These are phyloP conservation scores for Biscogniauxia marginata DNA, from an alignment of 2,329 filamentous ascomycete genomes.

Conservation along the genomic window DNA sequence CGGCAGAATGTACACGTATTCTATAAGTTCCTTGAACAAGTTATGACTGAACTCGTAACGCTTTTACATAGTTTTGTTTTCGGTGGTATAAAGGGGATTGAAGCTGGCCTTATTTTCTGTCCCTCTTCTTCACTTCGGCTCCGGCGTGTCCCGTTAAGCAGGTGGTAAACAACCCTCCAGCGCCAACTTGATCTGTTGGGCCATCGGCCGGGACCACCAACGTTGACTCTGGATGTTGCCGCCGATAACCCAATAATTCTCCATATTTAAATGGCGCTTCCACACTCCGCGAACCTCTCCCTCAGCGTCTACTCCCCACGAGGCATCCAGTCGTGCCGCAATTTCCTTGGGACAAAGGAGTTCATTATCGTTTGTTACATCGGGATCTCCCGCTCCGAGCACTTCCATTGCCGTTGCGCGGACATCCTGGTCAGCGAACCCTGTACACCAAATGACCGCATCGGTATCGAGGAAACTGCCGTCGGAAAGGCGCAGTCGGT, in stretches of 20 bases:
- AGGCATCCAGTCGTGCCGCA: constrained; percentile 2
- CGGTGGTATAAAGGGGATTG: too few species aligned
- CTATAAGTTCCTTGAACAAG: too few species aligned
- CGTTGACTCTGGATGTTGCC: constrained; percentile 7
- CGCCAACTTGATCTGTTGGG: constrained; percentile 8
- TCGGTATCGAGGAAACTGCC: constrained; percentile 31
- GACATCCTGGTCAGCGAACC: constrained; percentile 28
- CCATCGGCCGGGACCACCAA: constrained; percentile 9
- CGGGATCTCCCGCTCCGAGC: constrained; percentile 12
- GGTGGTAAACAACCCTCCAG: constrained; percentile 5
- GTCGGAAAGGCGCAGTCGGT: constrained; percentile 33
- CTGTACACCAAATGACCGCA: constrained; percentile 38
- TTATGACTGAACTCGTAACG: too few species aligned
- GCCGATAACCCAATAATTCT: constrained; percentile 10
- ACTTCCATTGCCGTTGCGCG: constrained; percentile 13
- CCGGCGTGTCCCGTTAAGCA: constrained; percentile 10
- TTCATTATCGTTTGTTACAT: background rate
- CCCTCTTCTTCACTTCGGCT: constrained; percentile 13
- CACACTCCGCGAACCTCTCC: constrained; percentile 5
- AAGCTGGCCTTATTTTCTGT: too few species aligned
- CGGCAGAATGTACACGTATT: too few species aligned
- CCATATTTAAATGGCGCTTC: constrained; percentile 7
- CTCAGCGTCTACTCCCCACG: constrained; percentile 1
- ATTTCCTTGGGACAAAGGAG: constrained; percentile 3
- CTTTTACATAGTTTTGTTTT: too few species aligned